Percentiles rank a stretch among this genome's conserved stretches.
phyloP scores from a whole-genome alignment of 1,284 basidiomycete species.

The Microbotryum intermedium region DNA sequence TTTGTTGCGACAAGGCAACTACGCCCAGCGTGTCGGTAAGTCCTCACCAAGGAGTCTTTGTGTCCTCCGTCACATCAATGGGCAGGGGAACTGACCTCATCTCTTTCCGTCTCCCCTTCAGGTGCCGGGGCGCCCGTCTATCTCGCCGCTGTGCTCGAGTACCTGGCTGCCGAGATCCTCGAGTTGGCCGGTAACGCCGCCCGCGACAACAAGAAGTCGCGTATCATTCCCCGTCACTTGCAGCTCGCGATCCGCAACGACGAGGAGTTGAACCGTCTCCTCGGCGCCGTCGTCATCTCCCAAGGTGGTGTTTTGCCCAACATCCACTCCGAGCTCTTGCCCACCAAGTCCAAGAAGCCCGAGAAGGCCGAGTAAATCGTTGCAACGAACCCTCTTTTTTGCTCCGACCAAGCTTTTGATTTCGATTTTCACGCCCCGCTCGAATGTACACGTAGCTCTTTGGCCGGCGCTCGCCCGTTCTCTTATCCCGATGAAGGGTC shows the following conservation, averaged over 20 bases:
- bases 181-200: constrained; percentile 76
- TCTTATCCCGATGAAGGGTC: no score
- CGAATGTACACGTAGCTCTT: no score
- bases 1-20: constrained; percentile 46
- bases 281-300: constrained; percentile 77
- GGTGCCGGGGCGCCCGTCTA: constrained; percentile 52
- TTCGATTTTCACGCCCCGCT: no score
- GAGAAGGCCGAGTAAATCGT: no score
- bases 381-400: no score
- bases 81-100: no score
- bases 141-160: constrained; percentile 73
- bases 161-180: constrained; percentile 77
- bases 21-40: constrained; percentile 57
- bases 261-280: constrained; percentile 52
- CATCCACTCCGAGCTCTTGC: constrained; percentile 59
- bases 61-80: no score
- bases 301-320: constrained; percentile 80
- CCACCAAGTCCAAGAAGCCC: constrained; percentile 48
- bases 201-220: constrained; percentile 68
- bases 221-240: constrained; percentile 82
- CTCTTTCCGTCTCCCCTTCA: constrained; percentile 21
- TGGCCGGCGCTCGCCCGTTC: no score
- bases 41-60: no score
- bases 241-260: constrained; percentile 66
- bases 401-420: no score